A percentile compares a stretch with the other conserved stretches of the same genome.
Conservation (phyloP, 208 protist species). For the Leishmania martiniquensis region DNA sequence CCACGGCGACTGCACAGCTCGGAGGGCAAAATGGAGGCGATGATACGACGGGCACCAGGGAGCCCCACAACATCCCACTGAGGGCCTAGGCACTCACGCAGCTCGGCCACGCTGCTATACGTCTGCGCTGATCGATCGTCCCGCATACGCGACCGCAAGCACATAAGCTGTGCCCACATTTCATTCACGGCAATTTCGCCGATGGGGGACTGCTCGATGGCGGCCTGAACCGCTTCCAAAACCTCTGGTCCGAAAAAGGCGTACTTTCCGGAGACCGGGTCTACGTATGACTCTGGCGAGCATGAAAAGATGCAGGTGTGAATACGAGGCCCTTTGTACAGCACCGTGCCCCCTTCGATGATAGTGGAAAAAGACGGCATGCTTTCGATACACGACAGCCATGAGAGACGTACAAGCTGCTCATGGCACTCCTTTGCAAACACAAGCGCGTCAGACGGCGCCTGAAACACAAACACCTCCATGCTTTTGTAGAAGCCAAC, state of each 20-base stretch:
- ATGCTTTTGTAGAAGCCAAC: slow-evolving; percentile 53
- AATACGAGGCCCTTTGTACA: slow-evolving; percentile 82
- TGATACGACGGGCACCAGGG: slow-evolving; percentile 38
- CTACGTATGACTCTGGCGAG: slow-evolving; percentile 64
- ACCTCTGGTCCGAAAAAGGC: slow-evolving; percentile 75
- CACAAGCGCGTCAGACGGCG: slow-evolving; percentile 58
- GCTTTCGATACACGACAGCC: slow-evolving; percentile 39
- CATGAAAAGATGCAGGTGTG: slow-evolving; percentile 87
- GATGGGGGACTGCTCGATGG: slow-evolving; percentile 52
- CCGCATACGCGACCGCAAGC: slow-evolving; percentile 40
- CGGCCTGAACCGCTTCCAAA: slow-evolving; percentile 50
- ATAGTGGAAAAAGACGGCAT: slow-evolving; percentile 47
- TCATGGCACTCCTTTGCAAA: slow-evolving; percentile 78
- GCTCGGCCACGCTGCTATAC: slow-evolving; percentile 7
- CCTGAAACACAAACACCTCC: slow-evolving; percentile 79
- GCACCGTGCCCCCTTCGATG: slow-evolving; percentile 46
- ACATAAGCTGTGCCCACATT: slow-evolving; percentile 52
- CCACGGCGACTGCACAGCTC: slow-evolving; percentile 64
- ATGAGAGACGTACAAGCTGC: slow-evolving; percentile 56
- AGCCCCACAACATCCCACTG: slow-evolving; percentile 60
- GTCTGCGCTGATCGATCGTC: slow-evolving; percentile 10
- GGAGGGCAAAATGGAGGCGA: slow-evolving; percentile 64
- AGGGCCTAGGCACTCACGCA: slow-evolving; percentile 42
- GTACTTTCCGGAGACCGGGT: slow-evolving; percentile 63
- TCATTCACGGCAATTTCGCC: slow-evolving; percentile 86